These are phyloP conservation scores for Solanum appendiculatum DNA, from an alignment of 257 asterid species.

Conservation along the genomic window DNA sequence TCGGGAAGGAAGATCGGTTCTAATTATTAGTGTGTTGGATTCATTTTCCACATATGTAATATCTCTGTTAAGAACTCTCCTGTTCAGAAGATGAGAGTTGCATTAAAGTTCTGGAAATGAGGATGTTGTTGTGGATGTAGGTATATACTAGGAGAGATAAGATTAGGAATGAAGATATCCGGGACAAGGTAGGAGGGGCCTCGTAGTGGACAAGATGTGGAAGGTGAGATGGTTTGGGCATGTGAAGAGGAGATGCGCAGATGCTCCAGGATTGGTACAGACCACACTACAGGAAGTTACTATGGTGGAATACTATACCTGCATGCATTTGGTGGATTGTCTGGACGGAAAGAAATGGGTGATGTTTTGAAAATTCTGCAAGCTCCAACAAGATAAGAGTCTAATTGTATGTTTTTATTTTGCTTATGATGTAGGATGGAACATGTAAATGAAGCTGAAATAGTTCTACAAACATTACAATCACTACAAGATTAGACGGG, in stretches of 20 bases:
- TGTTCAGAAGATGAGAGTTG: background rate
- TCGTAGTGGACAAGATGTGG: background rate
- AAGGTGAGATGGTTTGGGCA: background rate
- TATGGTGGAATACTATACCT: background rate
- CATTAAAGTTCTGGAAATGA: background rate
- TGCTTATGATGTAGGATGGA: background rate
- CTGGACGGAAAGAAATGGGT: background rate
- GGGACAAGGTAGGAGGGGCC: background rate
- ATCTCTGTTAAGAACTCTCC: background rate
- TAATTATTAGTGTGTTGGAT: background rate
- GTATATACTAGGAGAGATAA: background rate
- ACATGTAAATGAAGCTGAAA: background rate
- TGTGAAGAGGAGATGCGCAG: background rate
- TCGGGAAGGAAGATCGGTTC: background rate
- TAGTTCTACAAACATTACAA: background rate
- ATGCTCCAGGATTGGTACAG: background rate
- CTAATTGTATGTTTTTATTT: background rate
- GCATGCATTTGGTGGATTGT: background rate
- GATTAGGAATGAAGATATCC: background rate
- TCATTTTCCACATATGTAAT: background rate
- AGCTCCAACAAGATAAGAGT: background rate
- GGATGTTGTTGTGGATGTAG: background rate
- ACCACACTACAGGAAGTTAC: background rate
- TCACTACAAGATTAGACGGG: background rate
- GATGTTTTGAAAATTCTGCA: background rate